These are phyloP conservation scores for Musa acuminata DNA, from an alignment of 176 grass and related monocot species.

Conservation along the genomic window DNA sequence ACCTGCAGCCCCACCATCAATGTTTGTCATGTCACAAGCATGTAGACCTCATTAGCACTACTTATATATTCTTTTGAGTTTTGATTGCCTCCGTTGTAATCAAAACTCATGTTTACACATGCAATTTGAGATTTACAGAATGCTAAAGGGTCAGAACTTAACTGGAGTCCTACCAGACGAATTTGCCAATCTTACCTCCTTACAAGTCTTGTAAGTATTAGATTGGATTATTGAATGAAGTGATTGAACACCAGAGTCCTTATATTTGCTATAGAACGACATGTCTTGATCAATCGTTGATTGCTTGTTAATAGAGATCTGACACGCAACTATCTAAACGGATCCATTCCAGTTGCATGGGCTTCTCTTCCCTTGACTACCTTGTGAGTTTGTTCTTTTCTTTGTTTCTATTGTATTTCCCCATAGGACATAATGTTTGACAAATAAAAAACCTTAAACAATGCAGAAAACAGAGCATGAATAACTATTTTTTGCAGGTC, in stretches of 20 bases:
- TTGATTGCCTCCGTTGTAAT: background rate
- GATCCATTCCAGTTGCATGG: constrained; percentile 15
- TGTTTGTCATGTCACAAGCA: constrained; percentile 1
- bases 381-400: background rate
- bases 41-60: background rate
- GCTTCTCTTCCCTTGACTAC: constrained; percentile 10
- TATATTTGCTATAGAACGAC: background rate
- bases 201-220: constrained; percentile 5
- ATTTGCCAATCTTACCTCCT: constrained; percentile 17
- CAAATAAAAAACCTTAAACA: background rate
- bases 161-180: constrained; percentile 17
- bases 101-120: background rate
- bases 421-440: background rate
- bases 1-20: background rate
- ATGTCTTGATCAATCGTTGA: background rate
- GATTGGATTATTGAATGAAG: background rate
- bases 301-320: constrained; percentile 13
- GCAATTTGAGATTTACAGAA: background rate
- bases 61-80: background rate
- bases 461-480: background rate
- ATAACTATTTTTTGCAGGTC: background rate
- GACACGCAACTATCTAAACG: constrained; percentile 7
- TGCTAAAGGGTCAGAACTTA: constrained; percentile 8
- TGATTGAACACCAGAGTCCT: background rate
- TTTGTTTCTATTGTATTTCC: background rate